These are phyloP conservation scores for Xerocomus amazonicus DNA, from an alignment of 1,284 basidiomycete species.

Conservation along the genomic window DNA sequence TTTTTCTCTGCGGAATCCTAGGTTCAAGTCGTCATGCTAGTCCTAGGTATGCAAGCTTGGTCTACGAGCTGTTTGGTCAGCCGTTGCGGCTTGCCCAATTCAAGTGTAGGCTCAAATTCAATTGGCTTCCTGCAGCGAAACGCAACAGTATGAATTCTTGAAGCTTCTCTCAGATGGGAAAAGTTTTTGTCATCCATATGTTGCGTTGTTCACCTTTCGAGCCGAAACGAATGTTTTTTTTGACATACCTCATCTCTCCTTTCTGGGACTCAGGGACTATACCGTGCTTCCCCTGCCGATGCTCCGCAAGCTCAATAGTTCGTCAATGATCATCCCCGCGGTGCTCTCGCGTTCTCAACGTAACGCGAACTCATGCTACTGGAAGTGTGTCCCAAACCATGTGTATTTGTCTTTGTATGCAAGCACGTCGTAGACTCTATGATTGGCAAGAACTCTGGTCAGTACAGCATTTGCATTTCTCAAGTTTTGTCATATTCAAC, in stretches of 20 bases:
- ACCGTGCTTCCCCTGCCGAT: neutral
- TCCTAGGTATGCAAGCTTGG: neutral
- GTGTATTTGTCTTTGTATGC: too few relatives aligned
- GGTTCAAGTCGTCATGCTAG: neutral
- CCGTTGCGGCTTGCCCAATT: too few relatives aligned
- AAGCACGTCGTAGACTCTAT: neutral
- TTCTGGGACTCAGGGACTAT: neutral
- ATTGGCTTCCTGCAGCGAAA: neutral
- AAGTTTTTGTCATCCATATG: neutral
- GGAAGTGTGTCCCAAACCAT: neutral
- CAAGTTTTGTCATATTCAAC: neutral
- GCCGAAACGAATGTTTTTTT: neutral
- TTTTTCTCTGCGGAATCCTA: neutral
- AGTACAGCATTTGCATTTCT: neutral
- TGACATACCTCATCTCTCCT: neutral
- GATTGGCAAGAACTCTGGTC: neutral
- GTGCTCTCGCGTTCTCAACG: neutral
- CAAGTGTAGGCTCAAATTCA: neutral
- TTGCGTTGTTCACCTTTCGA: neutral
- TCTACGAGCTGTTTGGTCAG: too few relatives aligned
- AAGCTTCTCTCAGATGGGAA: neutral
- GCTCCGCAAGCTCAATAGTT: neutral
- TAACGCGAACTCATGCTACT: neutral
- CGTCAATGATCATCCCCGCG: neutral
- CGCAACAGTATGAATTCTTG: neutral